Evolutionary conservation across 2,329 filamentous ascomycete genomes (phyloP).

Genomic region (Paracorniculantispora psalliotae): DNA sequence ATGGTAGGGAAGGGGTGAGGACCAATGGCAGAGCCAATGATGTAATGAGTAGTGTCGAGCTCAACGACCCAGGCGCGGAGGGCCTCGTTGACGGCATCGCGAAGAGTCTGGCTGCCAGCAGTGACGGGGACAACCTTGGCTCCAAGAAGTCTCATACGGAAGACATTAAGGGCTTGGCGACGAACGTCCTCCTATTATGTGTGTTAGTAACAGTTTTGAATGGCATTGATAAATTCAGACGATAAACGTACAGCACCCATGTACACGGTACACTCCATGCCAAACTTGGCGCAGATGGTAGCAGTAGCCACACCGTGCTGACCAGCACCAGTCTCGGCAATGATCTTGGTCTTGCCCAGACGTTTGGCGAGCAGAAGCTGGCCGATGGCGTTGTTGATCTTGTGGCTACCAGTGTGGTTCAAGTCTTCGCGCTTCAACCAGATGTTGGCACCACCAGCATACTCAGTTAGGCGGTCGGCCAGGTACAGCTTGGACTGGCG

Average conservation of each 20-base stretch:
- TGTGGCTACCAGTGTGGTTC: constrained; percentile 97
- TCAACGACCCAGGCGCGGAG: constrained; percentile 90
- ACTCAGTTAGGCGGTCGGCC: constrained; percentile 80
- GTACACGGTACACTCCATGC: constrained; percentile 95
- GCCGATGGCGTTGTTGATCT: constrained; percentile 98
- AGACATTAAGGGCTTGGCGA: constrained; percentile 93
- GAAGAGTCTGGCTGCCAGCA: constrained; percentile 76
- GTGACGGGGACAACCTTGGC: constrained; percentile 91
- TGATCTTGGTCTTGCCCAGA: constrained; percentile 93
- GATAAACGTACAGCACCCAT: constrained; percentile 69
- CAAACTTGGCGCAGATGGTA: constrained; percentile 96
- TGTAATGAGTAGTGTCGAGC: constrained; percentile 93
- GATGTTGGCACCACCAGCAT: constrained; percentile 89
- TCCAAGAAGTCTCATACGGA: constrained; percentile 94
- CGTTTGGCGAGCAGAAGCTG: constrained; percentile 82
- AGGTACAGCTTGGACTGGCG: constrained; percentile 87
- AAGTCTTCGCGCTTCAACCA: constrained; percentile 97
- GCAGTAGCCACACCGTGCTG: constrained; percentile 98
- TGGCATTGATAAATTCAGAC: not conserved
- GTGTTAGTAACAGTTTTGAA: constrained; percentile 19
- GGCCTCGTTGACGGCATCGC: constrained; percentile 92
- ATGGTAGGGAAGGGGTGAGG: constrained; percentile 98
- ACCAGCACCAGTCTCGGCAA: constrained; percentile 94
- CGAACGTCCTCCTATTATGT: constrained; percentile 74
- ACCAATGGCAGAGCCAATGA: constrained; percentile 94